A percentile compares a stretch with the other conserved stretches of the same genome.
Evolutionary conservation across 2,329 filamentous ascomycete genomes (phyloP).

Genomic region (Fusarium burgessii): DNA sequence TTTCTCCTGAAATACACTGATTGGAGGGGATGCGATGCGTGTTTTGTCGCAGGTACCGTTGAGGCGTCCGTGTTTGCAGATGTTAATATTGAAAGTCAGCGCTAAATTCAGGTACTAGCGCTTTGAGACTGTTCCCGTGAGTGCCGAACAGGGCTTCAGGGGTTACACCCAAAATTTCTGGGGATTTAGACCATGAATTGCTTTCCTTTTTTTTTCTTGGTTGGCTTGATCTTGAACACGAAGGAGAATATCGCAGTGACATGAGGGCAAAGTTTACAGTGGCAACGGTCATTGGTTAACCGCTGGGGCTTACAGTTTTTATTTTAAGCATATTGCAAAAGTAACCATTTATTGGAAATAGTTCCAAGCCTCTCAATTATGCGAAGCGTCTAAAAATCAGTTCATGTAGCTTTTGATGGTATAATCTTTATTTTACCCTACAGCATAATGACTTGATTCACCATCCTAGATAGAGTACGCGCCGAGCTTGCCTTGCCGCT

Average conservation of each 20-base stretch:
- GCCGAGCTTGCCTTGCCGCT: not conserved
- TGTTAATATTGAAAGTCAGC: not conserved
- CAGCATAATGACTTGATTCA: not conserved
- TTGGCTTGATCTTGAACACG: not conserved
- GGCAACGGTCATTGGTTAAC: not conserved
- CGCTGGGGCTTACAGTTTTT: not conserved
- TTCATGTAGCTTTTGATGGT: not conserved
- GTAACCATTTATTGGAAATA: not conserved
- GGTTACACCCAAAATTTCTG: not conserved
- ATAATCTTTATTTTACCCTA: not conserved
- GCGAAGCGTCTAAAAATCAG: not conserved
- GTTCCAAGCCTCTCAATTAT: not conserved
- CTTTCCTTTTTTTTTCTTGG: not conserved
- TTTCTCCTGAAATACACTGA: not conserved
- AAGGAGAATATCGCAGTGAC: not conserved
- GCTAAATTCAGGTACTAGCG: conserved; percentile 6
- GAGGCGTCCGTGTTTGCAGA: not conserved
- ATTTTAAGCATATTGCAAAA: not conserved
- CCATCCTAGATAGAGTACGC: not conserved
- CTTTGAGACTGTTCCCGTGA: not conserved
- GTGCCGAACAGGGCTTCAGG: not conserved
- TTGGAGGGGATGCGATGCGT: not conserved
- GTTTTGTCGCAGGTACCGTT: not conserved
- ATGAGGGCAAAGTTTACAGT: not conserved
- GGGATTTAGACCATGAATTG: not conserved